Conservation (phyloP, 495 filamentous ascomycete genomes). For the Aspergillus coremiiformis region DNA sequence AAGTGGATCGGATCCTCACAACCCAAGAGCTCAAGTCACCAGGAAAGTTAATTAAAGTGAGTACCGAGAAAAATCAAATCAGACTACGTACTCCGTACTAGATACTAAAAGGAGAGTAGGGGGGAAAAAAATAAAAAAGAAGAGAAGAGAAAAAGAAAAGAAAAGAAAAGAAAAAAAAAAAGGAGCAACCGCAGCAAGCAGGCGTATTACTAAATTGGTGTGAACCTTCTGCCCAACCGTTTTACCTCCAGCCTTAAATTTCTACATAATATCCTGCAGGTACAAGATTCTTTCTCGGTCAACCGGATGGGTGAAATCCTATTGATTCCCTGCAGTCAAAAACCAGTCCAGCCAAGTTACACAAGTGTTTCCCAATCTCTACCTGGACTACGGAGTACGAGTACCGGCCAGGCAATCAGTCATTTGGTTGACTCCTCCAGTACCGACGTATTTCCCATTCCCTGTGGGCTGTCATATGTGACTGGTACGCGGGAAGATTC, state of each 20-base stretch:
- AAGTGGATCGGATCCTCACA: not conserved
- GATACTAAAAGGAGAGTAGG: too few species aligned
- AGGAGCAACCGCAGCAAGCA: not conserved
- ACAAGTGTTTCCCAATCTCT: conserved; percentile 3
- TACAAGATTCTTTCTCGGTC: not conserved
- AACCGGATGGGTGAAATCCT: not conserved
- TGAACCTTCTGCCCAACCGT: not conserved
- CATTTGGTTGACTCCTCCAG: not conserved
- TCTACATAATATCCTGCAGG: not conserved
- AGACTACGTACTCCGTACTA: too few species aligned
- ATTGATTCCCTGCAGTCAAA: conserved; percentile 2
- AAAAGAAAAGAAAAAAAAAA: not conserved
- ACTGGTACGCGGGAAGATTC: conserved; percentile 1
- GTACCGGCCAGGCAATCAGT: not conserved
- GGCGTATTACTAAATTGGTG: not conserved
- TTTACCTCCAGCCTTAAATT: not conserved
- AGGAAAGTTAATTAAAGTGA: not conserved
- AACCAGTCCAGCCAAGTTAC: conserved; percentile 1
- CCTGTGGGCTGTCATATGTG: conserved; percentile 4
- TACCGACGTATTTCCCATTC: not conserved
- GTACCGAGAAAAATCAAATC: not conserved
- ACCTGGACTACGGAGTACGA: too few species aligned
- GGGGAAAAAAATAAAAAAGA: too few species aligned
- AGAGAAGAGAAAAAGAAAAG: not conserved
- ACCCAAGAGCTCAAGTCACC: not conserved